These are phyloP conservation scores for Puya raimondii DNA, from an alignment of 176 grass and related monocot species.

Conservation along the genomic window DNA sequence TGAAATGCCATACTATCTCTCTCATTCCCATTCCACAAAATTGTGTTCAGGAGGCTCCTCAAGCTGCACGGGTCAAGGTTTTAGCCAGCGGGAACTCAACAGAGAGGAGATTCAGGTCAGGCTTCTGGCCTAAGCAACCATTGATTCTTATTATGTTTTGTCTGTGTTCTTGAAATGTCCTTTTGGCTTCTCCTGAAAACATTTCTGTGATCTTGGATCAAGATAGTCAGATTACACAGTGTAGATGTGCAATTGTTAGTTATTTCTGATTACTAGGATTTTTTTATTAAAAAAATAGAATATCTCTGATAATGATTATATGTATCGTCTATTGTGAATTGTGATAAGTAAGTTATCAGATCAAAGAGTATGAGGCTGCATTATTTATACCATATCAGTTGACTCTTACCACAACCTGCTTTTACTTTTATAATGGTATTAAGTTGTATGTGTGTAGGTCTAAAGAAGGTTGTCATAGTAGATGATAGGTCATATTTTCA, in stretches of 20 bases:
- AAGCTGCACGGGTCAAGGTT: constrained; percentile 96
- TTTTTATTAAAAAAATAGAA: background rate
- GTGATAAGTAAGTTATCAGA: background rate
- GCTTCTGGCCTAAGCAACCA: constrained; percentile 1
- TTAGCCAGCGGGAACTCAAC: constrained; percentile 87
- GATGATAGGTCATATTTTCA: too few relatives aligned
- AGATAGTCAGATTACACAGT: background rate
- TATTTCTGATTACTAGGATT: background rate
- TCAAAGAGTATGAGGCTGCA: background rate
- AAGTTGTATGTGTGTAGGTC: too few relatives aligned
- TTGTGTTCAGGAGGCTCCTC: constrained; percentile 64
- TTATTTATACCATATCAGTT: background rate
- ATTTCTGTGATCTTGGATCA: background rate
- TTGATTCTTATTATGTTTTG: constrained; percentile 4
- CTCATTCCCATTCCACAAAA: constrained; percentile 22
- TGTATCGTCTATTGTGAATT: background rate
- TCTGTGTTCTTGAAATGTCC: background rate
- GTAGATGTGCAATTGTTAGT: background rate
- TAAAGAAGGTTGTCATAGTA: too few relatives aligned
- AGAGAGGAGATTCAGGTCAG: constrained; percentile 93
- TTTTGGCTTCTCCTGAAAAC: background rate
- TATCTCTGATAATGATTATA: background rate
- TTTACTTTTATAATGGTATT: too few relatives aligned
- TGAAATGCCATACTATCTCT: background rate
- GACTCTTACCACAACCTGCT: too few relatives aligned